Evolutionary conservation across 495 filamentous ascomycete species (phyloP).

Genomic region (Daldinia concentrica): DNA sequence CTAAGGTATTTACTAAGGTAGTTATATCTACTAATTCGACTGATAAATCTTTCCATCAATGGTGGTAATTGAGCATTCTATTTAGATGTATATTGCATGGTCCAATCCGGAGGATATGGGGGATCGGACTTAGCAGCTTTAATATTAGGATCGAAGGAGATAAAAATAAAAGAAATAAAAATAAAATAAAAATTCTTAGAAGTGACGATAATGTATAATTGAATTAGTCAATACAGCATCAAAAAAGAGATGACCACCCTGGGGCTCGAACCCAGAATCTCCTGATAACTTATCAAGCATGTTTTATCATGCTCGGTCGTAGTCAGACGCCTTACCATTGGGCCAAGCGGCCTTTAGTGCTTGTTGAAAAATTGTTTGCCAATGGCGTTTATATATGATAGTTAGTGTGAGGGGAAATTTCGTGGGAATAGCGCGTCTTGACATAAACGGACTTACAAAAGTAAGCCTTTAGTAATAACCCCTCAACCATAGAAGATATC

Average conservation of each 20-base stretch:
- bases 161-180: neutral
- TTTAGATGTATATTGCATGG: too few relatives aligned
- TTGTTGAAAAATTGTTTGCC: neutral
- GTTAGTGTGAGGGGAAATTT: neutral
- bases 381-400: neutral
- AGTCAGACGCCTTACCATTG: slow-evolving; percentile 41
- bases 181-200: neutral
- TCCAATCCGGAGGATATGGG: too few relatives aligned
- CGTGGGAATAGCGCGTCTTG: neutral
- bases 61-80: too few relatives aligned
- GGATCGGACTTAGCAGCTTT: too few relatives aligned
- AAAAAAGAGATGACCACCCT: slow-evolving; percentile 21
- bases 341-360: slow-evolving; percentile 21
- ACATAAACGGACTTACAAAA: neutral
- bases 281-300: slow-evolving; percentile 22
- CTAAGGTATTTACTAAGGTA: too few relatives aligned
- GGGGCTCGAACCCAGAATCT: slow-evolving; percentile 35
- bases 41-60: too few relatives aligned
- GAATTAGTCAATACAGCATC: too few relatives aligned
- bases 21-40: too few relatives aligned
- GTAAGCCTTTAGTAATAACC: neutral
- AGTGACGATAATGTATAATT: too few relatives aligned
- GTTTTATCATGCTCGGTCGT: slow-evolving; percentile 8
- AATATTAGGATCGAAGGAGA: too few relatives aligned
- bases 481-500: neutral